A percentile compares a stretch with the other conserved stretches of the same genome.
Conservation (phyloP, 306 rosid genomes). For the Vicia faba region DNA sequence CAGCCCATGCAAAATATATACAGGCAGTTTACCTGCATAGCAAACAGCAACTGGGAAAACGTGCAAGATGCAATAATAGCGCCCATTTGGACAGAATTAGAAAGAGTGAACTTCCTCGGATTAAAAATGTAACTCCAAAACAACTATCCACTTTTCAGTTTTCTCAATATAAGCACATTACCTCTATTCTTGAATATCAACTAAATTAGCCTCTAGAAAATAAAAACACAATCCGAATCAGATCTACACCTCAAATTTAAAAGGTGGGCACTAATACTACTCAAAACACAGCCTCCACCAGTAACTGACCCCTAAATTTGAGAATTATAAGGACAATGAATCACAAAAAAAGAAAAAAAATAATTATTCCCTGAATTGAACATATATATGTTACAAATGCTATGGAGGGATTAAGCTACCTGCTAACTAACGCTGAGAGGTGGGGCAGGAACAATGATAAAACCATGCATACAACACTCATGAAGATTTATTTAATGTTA, state of each 20-base stretch:
- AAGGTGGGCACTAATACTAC: conserved; percentile 85
- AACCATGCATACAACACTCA: conserved; percentile 69
- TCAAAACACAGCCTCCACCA: conserved; percentile 90
- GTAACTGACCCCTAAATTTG: conserved; percentile 65
- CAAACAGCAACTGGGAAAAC: conserved; percentile 15
- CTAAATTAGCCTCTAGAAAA: conserved; percentile 63
- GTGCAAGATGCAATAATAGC: neutral
- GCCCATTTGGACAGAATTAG: conserved; percentile 6
- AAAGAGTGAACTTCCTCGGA: conserved; percentile 25
- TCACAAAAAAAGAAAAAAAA: conserved; percentile 65
- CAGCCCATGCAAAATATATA: neutral
- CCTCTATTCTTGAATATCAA: conserved; percentile 58
- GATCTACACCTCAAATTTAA: conserved; percentile 79
- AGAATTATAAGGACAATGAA: conserved; percentile 52
- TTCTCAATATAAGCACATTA: conserved; percentile 57
- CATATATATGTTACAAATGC: conserved; percentile 95
- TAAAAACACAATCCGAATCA: conserved; percentile 63
- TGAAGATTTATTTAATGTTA: conserved; percentile 65
- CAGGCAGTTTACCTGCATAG: neutral
- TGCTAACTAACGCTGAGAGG: conserved; percentile 63
- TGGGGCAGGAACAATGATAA: conserved; percentile 48
- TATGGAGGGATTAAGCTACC: conserved; percentile 74
- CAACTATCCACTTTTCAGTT: conserved; percentile 52
- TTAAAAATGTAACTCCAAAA: conserved; percentile 48
- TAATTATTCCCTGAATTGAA: conserved; percentile 89